These are phyloP conservation scores for Cutaneotrichosporon cavernicola DNA, from an alignment of 1,284 basidiomycete species.

Conservation along the genomic window DNA sequence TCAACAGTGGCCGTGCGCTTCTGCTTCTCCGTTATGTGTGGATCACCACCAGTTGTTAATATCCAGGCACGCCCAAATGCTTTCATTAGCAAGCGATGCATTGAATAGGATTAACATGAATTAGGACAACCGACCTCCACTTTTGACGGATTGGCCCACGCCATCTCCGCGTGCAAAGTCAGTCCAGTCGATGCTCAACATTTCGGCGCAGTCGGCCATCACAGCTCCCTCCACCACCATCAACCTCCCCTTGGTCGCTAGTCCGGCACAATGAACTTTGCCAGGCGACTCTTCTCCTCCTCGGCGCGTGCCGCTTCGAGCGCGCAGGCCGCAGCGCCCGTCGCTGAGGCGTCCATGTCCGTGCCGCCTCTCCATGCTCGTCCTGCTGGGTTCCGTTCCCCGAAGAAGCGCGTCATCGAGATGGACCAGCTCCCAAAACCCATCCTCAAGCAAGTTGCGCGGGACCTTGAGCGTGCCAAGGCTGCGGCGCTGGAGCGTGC, in stretches of 20 bases:
- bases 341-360: slow-evolving; percentile 11
- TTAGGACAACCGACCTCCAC: not conserved
- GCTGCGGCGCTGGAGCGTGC: slow-evolving; percentile 6
- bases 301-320: slow-evolving; percentile 12
- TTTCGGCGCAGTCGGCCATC: not conserved
- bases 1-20: too few relatives aligned
- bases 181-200: not conserved
- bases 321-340: slow-evolving; percentile 2
- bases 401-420: too few relatives aligned
- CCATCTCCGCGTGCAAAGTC: not conserved
- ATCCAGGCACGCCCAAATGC: too few relatives aligned
- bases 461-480: slow-evolving; percentile 22
- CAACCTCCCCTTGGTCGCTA: not conserved
- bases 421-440: slow-evolving; percentile 27
- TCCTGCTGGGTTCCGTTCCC: too few relatives aligned
- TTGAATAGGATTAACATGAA: too few relatives aligned
- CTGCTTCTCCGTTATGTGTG: too few relatives aligned
- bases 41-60: too few relatives aligned
- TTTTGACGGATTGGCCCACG: not conserved
- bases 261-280: slow-evolving; percentile 16
- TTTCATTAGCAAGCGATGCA: too few relatives aligned
- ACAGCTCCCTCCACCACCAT: slow-evolving; percentile 6
- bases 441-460: slow-evolving; percentile 14
- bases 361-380: slow-evolving; percentile 16
- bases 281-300: slow-evolving; percentile 26